These are phyloP conservation scores for Balakata baccata DNA, from an alignment of 345 rosid genomes.

Conservation along the genomic window DNA sequence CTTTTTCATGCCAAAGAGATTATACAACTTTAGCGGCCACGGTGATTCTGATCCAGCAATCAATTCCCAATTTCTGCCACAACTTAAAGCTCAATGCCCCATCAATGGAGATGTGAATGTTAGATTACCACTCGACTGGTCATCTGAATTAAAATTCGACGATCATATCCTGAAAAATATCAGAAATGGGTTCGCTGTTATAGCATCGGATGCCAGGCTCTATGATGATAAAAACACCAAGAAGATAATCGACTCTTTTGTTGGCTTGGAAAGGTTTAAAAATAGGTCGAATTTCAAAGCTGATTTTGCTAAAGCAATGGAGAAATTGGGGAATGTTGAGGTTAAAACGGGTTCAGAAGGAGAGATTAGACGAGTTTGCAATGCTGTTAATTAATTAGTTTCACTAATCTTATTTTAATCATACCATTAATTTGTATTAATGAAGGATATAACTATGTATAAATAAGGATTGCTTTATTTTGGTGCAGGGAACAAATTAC, in stretches of 20 bases:
- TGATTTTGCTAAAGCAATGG: constrained; percentile 61
- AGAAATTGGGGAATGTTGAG: constrained; percentile 63
- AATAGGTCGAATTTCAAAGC: constrained; percentile 41
- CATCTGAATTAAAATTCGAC: constrained; percentile 47
- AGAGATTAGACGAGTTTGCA: constrained; percentile 62
- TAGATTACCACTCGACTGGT: constrained; percentile 53
- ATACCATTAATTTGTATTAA: too few species aligned
- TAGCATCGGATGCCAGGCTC: constrained; percentile 70
- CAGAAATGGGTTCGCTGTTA: constrained; percentile 59
- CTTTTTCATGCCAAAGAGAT: constrained; percentile 73
- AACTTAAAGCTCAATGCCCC: constrained; percentile 48
- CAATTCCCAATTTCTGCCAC: constrained; percentile 41
- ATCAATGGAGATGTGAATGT: constrained; percentile 53
- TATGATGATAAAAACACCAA: constrained; percentile 51
- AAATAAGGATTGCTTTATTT: too few species aligned
- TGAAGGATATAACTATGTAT: too few species aligned
- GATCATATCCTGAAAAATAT: constrained; percentile 58
- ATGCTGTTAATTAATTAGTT: neutral
- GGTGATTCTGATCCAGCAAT: constrained; percentile 62
- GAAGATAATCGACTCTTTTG: constrained; percentile 48
- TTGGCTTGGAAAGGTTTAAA: constrained; percentile 31
- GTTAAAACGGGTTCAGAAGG: constrained; percentile 63
- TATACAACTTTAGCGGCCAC: constrained; percentile 49
- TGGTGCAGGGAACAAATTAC: too few species aligned
- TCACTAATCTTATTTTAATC: neutral